Evolutionary conservation across 495 filamentous ascomycete species (phyloP).

Genomic region (Cairneyella variabilis): DNA sequence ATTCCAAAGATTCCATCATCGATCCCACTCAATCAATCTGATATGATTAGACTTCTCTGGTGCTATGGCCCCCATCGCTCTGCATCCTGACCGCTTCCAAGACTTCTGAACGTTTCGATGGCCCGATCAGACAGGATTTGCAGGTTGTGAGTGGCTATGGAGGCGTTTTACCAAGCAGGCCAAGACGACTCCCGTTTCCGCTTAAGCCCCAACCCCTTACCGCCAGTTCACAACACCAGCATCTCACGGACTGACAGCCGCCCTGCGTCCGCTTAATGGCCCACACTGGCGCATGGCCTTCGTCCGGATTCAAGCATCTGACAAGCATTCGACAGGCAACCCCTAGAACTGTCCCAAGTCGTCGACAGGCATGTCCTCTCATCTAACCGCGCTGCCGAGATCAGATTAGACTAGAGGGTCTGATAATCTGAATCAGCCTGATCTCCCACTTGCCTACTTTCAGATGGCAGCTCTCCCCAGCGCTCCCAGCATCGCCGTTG

Average conservation of each 20-base stretch:
- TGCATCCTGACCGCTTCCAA: not conserved
- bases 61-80: not conserved
- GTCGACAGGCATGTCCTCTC: not conserved
- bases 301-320: slow-evolving; percentile 9
- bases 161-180: slow-evolving; percentile 16
- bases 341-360: not conserved
- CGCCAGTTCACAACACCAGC: too few relatives aligned
- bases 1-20: not conserved
- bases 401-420: slow-evolving; percentile 9
- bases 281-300: not conserved
- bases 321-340: not conserved
- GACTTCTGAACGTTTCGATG: slow-evolving; percentile 10
- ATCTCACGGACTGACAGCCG: not conserved
- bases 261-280: not conserved
- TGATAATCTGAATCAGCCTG: slow-evolving; percentile 16
- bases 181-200: slow-evolving; percentile 22
- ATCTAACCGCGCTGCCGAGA: slow-evolving; percentile 7
- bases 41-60: not conserved
- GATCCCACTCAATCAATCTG: not conserved
- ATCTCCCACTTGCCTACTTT: slow-evolving; percentile 16
- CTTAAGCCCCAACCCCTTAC: slow-evolving; percentile 12
- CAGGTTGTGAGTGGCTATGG: slow-evolving; percentile 2
- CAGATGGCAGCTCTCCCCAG: slow-evolving; percentile 15
- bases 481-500: not conserved
- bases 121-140: not conserved